Evolutionary conservation across 257 asterid species (phyloP), one percentile per base, ranked within the genome.

Genomic region (Solanum tacnaense): DNA sequence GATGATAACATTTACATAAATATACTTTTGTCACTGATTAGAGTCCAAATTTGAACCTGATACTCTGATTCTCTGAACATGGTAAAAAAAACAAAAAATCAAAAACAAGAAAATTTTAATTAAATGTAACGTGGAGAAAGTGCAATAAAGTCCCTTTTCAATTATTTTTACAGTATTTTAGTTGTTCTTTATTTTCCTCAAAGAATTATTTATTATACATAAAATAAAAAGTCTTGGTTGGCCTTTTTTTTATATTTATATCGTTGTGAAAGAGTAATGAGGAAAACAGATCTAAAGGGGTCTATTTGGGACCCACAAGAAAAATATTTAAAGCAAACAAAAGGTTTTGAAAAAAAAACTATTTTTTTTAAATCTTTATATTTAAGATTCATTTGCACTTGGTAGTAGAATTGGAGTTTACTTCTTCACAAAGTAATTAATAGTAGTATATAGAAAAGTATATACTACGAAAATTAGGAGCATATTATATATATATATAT

Each of bases 41-140:
- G 7, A 62, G 1, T 62, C 5, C 8, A 1, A 62, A 25, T 25
- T 10, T n/a, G 15, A 62, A 1, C 0, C 2, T 56, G 8, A 56
- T 56, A 56, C 4, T 56, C 1, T 56, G 3, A 56, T 56, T 18
- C 25, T 3, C 11, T 7, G 4, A n/a, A 62, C 16, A 11, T 23
- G 29, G 4, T 62, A 10, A 44, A 62, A 9, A 58, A 60, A 9
- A 23, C 1, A 1, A 62, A 34, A 34, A 4, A 25, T 67, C 20
- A 68, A 27, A 68, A 68, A 13, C 1, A 27, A n/a, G 31, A 27
- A 68, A 68, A 27, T 13, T 9, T 68, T 27, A 75, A 76, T 82
- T 58, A 62, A 85, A 20, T 68, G 85, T 86, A 86, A 74, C 83
- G 68, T 86, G 89, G 90, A 70, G 84, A 87, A 79, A 84, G 86